Conservation (phyloP, 169 alveolate species). For the Cardiosporidium cionae region DNA sequence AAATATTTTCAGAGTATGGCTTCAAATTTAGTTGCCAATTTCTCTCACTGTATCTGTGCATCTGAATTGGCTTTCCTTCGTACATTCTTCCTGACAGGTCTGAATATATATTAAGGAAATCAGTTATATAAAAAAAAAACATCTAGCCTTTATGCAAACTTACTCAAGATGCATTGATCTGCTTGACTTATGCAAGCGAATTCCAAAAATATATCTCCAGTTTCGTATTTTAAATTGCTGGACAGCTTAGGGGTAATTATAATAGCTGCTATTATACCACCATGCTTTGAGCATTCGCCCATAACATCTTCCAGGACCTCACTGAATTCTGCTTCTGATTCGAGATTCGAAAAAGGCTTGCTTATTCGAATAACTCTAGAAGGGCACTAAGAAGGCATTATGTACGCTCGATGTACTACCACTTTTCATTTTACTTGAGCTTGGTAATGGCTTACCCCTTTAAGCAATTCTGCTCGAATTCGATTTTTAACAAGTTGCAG, state of each 20-base stretch:
- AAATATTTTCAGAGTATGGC: neutral
- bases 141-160: neutral
- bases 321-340: constrained; percentile 5
- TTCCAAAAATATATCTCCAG: constrained; percentile 14
- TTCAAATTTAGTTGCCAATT: constrained; percentile 25
- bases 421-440: neutral
- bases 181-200: constrained; percentile 21
- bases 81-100: constrained; percentile 27
- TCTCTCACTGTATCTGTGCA: constrained; percentile 18
- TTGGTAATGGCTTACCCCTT: constrained; percentile 12
- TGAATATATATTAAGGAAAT: neutral
- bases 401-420: neutral
- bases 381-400: constrained; percentile 3
- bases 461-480: constrained; percentile 12
- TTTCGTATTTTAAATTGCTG: neutral
- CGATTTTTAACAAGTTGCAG: constrained; percentile 7
- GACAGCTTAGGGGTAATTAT: constrained; percentile 5
- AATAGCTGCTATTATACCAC: constrained; percentile 14
- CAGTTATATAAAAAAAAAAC: neutral
- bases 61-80: constrained; percentile 22
- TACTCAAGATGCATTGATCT: constrained; percentile 14
- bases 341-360: constrained; percentile 2
- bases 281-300: constrained; percentile 3
- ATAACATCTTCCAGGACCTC: constrained; percentile 7
- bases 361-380: constrained; percentile 12